Evolutionary conservation across 2,329 filamentous ascomycete species (phyloP), one percentile per base, ranked within the genome.

Genomic region (Penicillium freii): DNA sequence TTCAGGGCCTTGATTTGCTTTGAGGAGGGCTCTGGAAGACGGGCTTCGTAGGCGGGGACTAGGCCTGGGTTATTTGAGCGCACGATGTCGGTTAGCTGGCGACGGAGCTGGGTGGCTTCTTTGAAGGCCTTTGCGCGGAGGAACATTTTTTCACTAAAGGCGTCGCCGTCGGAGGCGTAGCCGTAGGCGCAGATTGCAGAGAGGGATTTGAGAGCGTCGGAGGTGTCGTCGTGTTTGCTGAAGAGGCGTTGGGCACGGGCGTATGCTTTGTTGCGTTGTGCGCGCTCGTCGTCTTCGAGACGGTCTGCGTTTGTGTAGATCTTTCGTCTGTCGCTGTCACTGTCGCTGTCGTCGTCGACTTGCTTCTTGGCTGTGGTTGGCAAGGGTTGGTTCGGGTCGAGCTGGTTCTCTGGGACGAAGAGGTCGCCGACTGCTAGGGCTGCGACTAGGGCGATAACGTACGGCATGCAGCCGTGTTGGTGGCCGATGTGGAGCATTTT

Each of bases 401-500:
- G 84, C 67, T 94, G 90, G 66, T 84, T 89, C 71, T 96, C 89
- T 0, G 89, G 87, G 17, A 97, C 81, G 71, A 96, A 96, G 3
- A 97, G 77, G 66, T 97, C 93, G 0, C 90, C 88, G 0, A 93
- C 91, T 0, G 93, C 95, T 4, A 99, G 79, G 1, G 89, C 91
- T 0, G 94, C 90, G 3, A 99, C 92, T 11, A 97, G 79, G 2
- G 92, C 91, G 58, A 97, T 88, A 4, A 92, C 90, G 69, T 96
- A 93, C 0, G 88, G 88, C 49, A 95, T 81, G 61, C 94, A 92
- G 58, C 87, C 85, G 69, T 95, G 88, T 27, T 90, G 82, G 69
- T 95, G 87, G 0, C 92, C 93, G 47, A 96, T 87, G 9, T 95
- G 81, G n/a, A 99, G 79, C 75, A 97, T 97, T 54, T 93, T 90